These are phyloP conservation scores for Penicillium polonicum DNA, from an alignment of 2,329 filamentous ascomycete genomes.

Conservation along the genomic window DNA sequence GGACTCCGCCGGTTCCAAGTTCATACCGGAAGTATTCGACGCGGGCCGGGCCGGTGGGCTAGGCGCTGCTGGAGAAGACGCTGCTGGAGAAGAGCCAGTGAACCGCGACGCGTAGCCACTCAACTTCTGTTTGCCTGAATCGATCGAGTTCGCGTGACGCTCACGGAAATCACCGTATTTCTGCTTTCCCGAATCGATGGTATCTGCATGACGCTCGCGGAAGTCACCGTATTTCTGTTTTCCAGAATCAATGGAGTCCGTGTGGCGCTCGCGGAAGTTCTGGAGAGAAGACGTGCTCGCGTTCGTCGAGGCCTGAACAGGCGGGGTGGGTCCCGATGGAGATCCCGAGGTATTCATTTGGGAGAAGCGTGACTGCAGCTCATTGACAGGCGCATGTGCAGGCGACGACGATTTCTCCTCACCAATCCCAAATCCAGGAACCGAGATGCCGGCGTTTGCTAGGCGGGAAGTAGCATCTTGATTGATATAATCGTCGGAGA, in stretches of 20 bases:
- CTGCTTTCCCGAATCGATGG: slow-evolving; percentile 43
- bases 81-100: slow-evolving; percentile 6
- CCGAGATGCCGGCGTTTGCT: slow-evolving; percentile 71
- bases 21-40: slow-evolving; percentile 3
- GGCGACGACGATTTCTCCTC: slow-evolving; percentile 27
- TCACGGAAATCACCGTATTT: slow-evolving; percentile 62
- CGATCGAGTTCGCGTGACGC: slow-evolving; percentile 68
- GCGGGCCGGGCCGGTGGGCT: slow-evolving; percentile 3
- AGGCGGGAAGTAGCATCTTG: slow-evolving; percentile 65
- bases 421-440: slow-evolving; percentile 75
- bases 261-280: slow-evolving; percentile 61
- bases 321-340: slow-evolving; percentile 28
- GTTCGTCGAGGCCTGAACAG: slow-evolving; percentile 55
- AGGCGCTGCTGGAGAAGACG: neutral
- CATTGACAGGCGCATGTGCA: slow-evolving; percentile 53
- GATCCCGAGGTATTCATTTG: slow-evolving; percentile 48
- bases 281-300: slow-evolving; percentile 39
- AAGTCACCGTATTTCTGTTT: slow-evolving; percentile 53
- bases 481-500: slow-evolving; percentile 48
- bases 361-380: slow-evolving; percentile 68
- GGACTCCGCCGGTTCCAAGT: slow-evolving; percentile 22
- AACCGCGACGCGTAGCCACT: slow-evolving; percentile 37
- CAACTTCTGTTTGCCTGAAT: slow-evolving; percentile 58
- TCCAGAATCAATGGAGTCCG: slow-evolving; percentile 54
- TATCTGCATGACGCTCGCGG: slow-evolving; percentile 66